phyloP scores from a whole-genome alignment of 345 rosid species.

The Ceriops zippeliana region DNA sequence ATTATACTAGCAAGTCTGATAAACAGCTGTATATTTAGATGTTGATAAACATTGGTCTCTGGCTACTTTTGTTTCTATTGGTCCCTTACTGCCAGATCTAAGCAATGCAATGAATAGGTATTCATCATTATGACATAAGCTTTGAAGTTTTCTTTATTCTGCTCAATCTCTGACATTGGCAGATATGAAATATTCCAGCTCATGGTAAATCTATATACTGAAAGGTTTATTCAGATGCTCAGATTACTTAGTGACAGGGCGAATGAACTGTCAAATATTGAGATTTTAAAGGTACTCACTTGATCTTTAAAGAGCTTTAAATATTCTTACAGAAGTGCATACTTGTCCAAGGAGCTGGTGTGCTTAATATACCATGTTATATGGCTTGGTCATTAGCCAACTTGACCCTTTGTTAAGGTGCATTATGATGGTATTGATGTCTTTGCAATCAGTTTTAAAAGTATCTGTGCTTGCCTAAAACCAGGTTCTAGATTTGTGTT shows the following conservation, averaged over 20 bases:
- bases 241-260: constrained; percentile 94
- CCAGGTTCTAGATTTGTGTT: too few species aligned
- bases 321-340: neutral
- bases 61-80: neutral
- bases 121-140: neutral
- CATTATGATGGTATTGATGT: neutral
- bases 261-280: constrained; percentile 84
- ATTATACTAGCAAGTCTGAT: neutral
- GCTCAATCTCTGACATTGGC: constrained; percentile 34
- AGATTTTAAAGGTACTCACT: constrained; percentile 79
- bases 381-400: neutral
- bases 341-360: neutral
- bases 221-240: constrained; percentile 99
- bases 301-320: constrained; percentile 9
- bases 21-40: neutral
- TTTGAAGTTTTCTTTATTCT: neutral
- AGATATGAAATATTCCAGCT: constrained; percentile 99
- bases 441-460: neutral
- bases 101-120: neutral
- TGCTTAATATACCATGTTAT: neutral
- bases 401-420: constrained; percentile 5
- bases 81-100: neutral
- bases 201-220: constrained; percentile 96
- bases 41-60: neutral
- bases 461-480: neutral